phyloP scores from a whole-genome alignment of 257 asterid genomes.

The Plectranthus barbatus region DNA sequence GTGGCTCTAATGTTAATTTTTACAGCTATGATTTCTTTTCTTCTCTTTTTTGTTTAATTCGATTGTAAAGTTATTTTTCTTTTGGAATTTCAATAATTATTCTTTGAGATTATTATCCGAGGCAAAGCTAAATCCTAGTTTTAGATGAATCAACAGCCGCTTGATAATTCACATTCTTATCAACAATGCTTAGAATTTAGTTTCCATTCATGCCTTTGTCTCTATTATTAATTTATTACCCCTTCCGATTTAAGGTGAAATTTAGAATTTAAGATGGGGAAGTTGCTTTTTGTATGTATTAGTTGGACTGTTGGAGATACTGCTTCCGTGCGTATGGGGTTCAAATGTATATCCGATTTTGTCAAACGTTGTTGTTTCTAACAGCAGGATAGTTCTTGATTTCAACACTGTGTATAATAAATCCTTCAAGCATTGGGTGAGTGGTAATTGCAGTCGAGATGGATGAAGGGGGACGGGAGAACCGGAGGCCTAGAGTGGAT shows the following conservation, averaged over 20 bases:
- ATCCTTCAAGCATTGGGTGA: background rate
- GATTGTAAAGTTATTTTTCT: too few relatives aligned
- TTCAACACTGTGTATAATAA: background rate
- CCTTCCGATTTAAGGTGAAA: too few relatives aligned
- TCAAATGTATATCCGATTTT: background rate
- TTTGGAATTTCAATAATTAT: too few relatives aligned
- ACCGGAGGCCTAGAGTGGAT: slow-evolving; percentile 46
- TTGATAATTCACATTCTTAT: background rate
- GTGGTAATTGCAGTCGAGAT: slow-evolving; percentile 16
- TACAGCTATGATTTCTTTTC: too few relatives aligned
- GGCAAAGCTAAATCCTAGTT: background rate
- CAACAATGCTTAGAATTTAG: background rate
- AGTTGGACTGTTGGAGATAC: background rate
- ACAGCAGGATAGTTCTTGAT: slow-evolving; percentile 14
- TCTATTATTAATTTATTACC: too few relatives aligned
- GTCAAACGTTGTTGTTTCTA: background rate
- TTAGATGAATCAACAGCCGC: background rate
- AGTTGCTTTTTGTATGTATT: too few relatives aligned
- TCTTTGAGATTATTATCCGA: too few relatives aligned
- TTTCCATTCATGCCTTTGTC: too few relatives aligned
- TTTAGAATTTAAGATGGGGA: too few relatives aligned
- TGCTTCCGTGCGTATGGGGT: background rate
- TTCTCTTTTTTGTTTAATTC: too few relatives aligned
- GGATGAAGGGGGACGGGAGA: slow-evolving; percentile 53
- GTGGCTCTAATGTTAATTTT: too few relatives aligned